Evolutionary conservation across 768 basidiomycete species (phyloP).

Genomic region (Termitomyces bulborhizus): DNA sequence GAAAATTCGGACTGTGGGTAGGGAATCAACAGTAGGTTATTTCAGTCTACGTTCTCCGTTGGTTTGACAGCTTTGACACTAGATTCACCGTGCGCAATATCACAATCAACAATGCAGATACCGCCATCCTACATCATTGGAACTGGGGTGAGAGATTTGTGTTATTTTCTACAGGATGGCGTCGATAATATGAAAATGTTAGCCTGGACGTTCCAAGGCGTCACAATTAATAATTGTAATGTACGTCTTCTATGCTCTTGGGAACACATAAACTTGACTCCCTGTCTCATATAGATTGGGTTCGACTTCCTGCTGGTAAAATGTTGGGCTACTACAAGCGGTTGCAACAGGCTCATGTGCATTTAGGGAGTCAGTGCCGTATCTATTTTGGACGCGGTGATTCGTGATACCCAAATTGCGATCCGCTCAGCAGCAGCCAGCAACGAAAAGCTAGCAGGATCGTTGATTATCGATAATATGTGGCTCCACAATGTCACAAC

Average conservation of each 20-base stretch:
- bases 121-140: conserved; percentile 16
- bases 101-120: conserved; percentile 29
- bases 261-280: not conserved
- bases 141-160: conserved; percentile 12
- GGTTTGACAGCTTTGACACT: not conserved
- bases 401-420: conserved; percentile 55
- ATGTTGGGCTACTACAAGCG: not conserved
- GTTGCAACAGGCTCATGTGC: not conserved
- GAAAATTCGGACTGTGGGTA: conserved; percentile 64
- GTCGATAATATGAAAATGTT: conserved; percentile 7
- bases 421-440: conserved; percentile 42
- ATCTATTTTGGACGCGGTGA: conserved; percentile 57
- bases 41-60: not conserved
- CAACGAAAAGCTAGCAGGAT: conserved; percentile 42
- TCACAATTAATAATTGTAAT: conserved; percentile 32
- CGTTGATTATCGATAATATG: conserved; percentile 59
- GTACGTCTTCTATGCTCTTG: conserved; percentile 17
- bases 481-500: conserved; percentile 50
- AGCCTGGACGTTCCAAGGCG: conserved; percentile 39
- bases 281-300: conserved; percentile 1
- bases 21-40: conserved; percentile 69
- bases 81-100: conserved; percentile 62
- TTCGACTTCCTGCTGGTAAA: conserved; percentile 9
- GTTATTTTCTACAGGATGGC: not conserved
- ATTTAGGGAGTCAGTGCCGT: conserved; percentile 44